Percentiles rank a stretch among this genome's conserved stretches.
phyloP scores from a whole-genome alignment of 495 filamentous ascomycete genomes.

The Annulohypoxylon bovei region DNA sequence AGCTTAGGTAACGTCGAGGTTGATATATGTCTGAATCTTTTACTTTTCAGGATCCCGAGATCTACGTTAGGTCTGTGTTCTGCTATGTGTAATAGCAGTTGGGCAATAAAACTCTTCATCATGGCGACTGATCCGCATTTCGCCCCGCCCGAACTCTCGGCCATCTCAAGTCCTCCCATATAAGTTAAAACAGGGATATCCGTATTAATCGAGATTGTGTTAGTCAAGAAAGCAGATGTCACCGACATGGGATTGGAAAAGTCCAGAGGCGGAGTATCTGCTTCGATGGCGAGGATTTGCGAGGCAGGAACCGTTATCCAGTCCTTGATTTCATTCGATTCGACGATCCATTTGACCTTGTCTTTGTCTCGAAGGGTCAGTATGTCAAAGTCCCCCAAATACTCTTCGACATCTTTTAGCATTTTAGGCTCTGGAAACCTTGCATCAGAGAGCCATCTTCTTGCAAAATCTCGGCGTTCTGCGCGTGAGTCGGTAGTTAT shows the following conservation, averaged over 20 bases:
- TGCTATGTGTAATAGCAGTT: conserved; percentile 9
- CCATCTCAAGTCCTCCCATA: background rate
- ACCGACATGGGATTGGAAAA: background rate
- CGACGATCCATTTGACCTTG: background rate
- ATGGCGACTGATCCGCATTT: background rate
- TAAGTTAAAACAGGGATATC: background rate
- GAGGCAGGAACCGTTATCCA: conserved; percentile 4
- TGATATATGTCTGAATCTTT: background rate
- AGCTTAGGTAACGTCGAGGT: background rate
- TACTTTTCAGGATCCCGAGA: conserved; percentile 2
- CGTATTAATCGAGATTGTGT: background rate
- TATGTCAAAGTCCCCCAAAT: background rate
- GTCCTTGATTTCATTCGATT: background rate
- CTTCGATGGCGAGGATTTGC: conserved; percentile 4
- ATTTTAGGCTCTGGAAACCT: background rate
- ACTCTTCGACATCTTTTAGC: background rate
- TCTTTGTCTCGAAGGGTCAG: conserved; percentile 1
- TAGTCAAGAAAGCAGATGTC: conserved; percentile 3
- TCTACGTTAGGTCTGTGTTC: background rate
- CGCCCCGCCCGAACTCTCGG: background rate
- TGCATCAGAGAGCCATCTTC: background rate
- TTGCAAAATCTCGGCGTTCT: background rate
- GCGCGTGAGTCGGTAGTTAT: background rate
- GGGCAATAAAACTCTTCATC: conserved; percentile 2
- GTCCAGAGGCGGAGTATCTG: background rate